These are phyloP conservation scores for Globisporangium viniferum DNA, from an alignment of 352 stramenopile species.

Conservation along the genomic window DNA sequence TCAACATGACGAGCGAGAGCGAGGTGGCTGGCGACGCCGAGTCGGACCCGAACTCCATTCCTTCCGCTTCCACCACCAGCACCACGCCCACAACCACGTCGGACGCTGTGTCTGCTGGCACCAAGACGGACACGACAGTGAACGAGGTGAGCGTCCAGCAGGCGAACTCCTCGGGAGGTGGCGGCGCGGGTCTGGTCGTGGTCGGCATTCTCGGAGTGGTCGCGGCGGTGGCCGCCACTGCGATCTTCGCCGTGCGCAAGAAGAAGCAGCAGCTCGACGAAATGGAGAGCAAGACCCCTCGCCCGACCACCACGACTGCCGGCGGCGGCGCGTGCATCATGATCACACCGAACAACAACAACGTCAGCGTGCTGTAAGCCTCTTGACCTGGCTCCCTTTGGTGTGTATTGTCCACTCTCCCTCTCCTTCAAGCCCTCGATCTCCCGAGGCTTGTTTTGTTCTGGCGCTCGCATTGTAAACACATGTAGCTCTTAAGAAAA, in stretches of 20 bases:
- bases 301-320: conserved; percentile 20
- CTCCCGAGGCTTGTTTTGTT: neutral
- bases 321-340: conserved; percentile 37
- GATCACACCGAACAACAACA: conserved; percentile 50
- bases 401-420: neutral
- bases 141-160: conserved; percentile 50
- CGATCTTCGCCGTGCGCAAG: conserved; percentile 59
- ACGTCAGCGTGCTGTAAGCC: conserved; percentile 22
- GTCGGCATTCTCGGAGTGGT: conserved; percentile 27
- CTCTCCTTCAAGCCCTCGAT: neutral
- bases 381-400: neutral
- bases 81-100: conserved; percentile 8
- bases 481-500: neutral
- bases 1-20: conserved; percentile 10
- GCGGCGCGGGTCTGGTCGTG: conserved; percentile 25
- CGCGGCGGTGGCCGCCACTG: conserved; percentile 43
- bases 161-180: neutral
- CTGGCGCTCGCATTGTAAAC: neutral
- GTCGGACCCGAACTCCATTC: neutral
- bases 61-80: neutral
- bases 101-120: conserved; percentile 12
- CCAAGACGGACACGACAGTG: conserved; percentile 24
- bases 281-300: conserved; percentile 58
- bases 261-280: conserved; percentile 65
- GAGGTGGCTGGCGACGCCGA: conserved; percentile 14